Evolutionary conservation across 768 basidiomycete species (phyloP), one percentile per base, ranked within the genome.

Genomic region (Mycena metata): DNA sequence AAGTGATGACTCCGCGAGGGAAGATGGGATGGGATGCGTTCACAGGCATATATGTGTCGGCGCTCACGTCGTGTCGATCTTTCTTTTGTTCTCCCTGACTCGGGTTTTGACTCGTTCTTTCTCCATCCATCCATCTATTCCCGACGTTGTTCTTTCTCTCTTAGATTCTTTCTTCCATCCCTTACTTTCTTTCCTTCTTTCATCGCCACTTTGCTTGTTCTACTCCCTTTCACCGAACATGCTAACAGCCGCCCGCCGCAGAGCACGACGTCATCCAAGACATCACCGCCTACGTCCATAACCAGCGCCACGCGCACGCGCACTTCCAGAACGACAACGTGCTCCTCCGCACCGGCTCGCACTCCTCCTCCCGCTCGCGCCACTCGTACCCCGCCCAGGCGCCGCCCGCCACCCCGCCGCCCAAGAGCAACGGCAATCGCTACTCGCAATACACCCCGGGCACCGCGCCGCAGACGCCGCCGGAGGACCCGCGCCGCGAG

Each of bases 351-450:
- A 49, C 62, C 2, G 66, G 58, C 54, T 71, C 70, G 9, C 61
- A 71, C 3, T 65, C 63, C 0, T 71, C 70, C 49, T 68, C 70
- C 15, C 63, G 50, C 21, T 69, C 68, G 49, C 66, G 70, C 17
- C 70, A 72, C 43, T 72, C 70, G 49, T 68, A 72, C 51, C 33
- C 43, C 42, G 26, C 36, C 16, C 54, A 55, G 10, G 39, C 39
- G 24, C 49, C 60, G 9, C 52, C 69, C 15, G 45, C 49, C 26
- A 57, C 69, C 15, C 60, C 69, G 26, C 69, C 65, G 15, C 42
- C 66, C n/a, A 56, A 50, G 19, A 3, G 11, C 36, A 45, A 21
- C n/a, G 30, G 26, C 30, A 39, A 17, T 4, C 70, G 70, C 12
- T 54, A 67, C 54, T 71, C 70, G 46, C 66, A 67, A 13, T 55